Percentiles rank a stretch among this genome's conserved stretches.
phyloP scores from a whole-genome alignment of 1,284 basidiomycete species.

The Rhizoctonia solani region DNA sequence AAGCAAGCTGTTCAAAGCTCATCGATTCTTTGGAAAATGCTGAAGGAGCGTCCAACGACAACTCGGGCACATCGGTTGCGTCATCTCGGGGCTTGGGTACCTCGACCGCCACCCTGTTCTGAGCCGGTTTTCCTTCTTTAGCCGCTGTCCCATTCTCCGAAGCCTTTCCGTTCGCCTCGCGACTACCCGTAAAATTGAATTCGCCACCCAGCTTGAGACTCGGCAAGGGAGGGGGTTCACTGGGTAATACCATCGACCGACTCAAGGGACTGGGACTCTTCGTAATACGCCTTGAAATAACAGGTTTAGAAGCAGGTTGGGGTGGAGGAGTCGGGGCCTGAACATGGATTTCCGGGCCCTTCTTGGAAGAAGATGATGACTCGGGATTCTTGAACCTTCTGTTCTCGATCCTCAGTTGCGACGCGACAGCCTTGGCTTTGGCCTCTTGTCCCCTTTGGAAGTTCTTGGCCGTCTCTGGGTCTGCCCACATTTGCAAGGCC shows the following conservation, averaged over 20 bases:
- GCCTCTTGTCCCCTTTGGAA: constrained; percentile 34
- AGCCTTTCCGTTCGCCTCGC: not conserved
- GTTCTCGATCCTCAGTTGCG: constrained; percentile 20
- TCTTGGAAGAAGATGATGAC: not conserved
- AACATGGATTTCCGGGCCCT: not conserved
- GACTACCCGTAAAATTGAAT: no score
- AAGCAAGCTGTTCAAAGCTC: no score
- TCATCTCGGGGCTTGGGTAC: not conserved
- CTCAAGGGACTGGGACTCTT: constrained; percentile 7
- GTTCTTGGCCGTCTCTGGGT: constrained; percentile 44
- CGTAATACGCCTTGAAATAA: not conserved
- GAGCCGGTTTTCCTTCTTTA: not conserved
- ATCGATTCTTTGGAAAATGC: no score
- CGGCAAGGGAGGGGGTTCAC: not conserved
- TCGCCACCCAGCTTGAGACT: no score
- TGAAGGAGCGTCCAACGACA: no score
- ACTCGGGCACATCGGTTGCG: no score
- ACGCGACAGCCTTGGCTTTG: constrained; percentile 34
- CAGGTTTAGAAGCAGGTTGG: not conserved
- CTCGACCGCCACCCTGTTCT: not conserved
- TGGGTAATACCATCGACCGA: constrained; percentile 7
- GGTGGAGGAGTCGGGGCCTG: constrained; percentile 9
- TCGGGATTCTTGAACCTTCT: not conserved
- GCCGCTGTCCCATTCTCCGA: not conserved
- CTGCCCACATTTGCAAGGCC: constrained; percentile 85